A percentile compares a stretch with the other conserved stretches of the same genome.
These are phyloP conservation scores for Crithidia acanthocephali DNA, from an alignment of 208 protist species.

Conservation along the genomic window DNA sequence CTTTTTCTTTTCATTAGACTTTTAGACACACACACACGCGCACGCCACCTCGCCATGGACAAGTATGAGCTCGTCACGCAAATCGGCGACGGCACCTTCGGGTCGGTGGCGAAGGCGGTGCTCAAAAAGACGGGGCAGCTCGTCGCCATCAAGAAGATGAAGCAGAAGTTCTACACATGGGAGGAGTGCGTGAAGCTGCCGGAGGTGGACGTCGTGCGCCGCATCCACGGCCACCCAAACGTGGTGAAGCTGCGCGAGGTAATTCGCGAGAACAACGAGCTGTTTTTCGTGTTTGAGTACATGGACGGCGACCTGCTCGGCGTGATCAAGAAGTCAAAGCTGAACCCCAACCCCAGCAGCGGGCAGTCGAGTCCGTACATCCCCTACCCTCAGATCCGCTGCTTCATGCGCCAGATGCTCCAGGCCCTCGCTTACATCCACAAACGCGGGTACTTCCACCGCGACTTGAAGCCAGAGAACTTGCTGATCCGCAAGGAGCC, in stretches of 20 bases:
- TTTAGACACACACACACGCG: not conserved
- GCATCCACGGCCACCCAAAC: slow-evolving; percentile 96
- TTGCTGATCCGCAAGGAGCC: slow-evolving; percentile 84
- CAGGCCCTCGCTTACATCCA: slow-evolving; percentile 97
- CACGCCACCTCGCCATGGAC: slow-evolving; percentile 71
- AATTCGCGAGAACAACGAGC: slow-evolving; percentile 96
- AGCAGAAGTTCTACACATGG: slow-evolving; percentile 97
- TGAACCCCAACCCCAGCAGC: slow-evolving; percentile 34
- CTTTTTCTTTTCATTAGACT: slow-evolving; percentile 14
- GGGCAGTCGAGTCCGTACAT: slow-evolving; percentile 52
- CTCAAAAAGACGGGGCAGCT: slow-evolving; percentile 93
- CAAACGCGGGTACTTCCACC: slow-evolving; percentile 96
- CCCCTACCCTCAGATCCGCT: slow-evolving; percentile 87
- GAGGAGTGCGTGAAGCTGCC: slow-evolving; percentile 96
- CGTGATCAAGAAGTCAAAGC: slow-evolving; percentile 94
- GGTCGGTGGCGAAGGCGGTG: slow-evolving; percentile 93
- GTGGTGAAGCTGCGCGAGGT: slow-evolving; percentile 98
- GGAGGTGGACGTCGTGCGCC: slow-evolving; percentile 94
- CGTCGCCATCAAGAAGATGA: slow-evolving; percentile 99
- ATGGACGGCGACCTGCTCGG: slow-evolving; percentile 97
- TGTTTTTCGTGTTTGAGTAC: slow-evolving; percentile 98
- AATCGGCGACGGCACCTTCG: slow-evolving; percentile 97
- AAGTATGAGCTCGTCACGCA: slow-evolving; percentile 94
- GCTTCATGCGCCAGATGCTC: slow-evolving; percentile 93
- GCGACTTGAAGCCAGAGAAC: slow-evolving; percentile 99